These are phyloP conservation scores for Rhexocercosporidium sp. DNA, from an alignment of 2,329 filamentous ascomycete species.

Conservation along the genomic window DNA sequence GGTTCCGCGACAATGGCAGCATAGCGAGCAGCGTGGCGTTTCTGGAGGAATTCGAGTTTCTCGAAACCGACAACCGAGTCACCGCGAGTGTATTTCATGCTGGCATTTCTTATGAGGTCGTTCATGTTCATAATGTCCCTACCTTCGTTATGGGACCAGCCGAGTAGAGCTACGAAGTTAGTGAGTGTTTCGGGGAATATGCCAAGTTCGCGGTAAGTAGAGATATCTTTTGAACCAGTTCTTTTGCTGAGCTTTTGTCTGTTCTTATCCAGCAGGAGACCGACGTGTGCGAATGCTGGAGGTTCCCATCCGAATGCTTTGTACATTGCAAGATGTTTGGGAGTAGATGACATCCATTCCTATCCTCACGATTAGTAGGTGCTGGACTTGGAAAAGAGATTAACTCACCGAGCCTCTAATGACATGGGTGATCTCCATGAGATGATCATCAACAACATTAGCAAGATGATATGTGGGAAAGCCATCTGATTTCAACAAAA, in stretches of 20 bases:
- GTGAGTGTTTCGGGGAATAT: conserved; percentile 67
- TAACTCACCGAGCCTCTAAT: conserved; percentile 77
- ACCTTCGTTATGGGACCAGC: conserved; percentile 74
- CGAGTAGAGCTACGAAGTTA: conserved; percentile 86
- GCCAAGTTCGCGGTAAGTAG: conserved; percentile 60
- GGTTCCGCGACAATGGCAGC: conserved; percentile 22
- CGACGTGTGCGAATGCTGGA: conserved; percentile 81
- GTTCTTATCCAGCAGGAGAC: conserved; percentile 71
- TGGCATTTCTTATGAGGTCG: conserved; percentile 74
- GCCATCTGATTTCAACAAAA: conserved; percentile 89
- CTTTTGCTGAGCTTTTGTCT: conserved; percentile 87
- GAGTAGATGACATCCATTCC: conserved; percentile 97
- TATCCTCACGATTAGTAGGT: conserved; percentile 41
- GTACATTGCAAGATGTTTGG: conserved; percentile 77
- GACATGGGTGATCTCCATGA: conserved; percentile 95
- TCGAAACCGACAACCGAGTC: conserved; percentile 82
- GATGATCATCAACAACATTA: conserved; percentile 94
- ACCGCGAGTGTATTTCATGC: conserved; percentile 87
- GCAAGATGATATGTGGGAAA: conserved; percentile 96
- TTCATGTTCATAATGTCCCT: conserved; percentile 75
- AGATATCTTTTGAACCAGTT: conserved; percentile 67
- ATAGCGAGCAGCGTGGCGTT: conserved; percentile 56
- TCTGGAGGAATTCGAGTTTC: conserved; percentile 83
- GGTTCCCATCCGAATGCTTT: conserved; percentile 76
- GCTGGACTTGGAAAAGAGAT: background rate